These are phyloP conservation scores for Alternaria brassicae DNA, from an alignment of 2,329 filamentous ascomycete genomes.

Conservation along the genomic window DNA sequence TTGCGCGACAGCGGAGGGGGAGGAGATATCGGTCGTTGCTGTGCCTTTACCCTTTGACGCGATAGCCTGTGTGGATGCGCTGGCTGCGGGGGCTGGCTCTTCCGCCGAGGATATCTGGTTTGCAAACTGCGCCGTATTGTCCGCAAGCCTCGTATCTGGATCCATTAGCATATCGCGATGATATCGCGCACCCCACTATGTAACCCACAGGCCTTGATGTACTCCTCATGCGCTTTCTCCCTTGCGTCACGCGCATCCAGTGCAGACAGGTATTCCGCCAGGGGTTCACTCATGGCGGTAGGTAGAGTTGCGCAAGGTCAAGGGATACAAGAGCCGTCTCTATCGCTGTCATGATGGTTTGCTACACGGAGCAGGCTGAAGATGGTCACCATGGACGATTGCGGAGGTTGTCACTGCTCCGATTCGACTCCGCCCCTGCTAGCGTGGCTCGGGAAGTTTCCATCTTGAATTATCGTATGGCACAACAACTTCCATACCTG, in stretches of 20 bases:
- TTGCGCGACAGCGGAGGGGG: slow-evolving; percentile 36
- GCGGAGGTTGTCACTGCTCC: slow-evolving; percentile 27
- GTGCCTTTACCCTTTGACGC: slow-evolving; percentile 33
- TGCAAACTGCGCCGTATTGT: slow-evolving; percentile 50
- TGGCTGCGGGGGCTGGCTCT: slow-evolving; percentile 24
- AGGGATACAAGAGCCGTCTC: background rate
- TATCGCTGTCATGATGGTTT: slow-evolving; percentile 32
- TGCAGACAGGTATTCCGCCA: slow-evolving; percentile 79
- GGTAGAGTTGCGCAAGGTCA: slow-evolving; percentile 11
- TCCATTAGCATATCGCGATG: slow-evolving; percentile 9
- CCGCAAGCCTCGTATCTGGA: slow-evolving; percentile 56
- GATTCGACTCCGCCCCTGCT: slow-evolving; percentile 25
- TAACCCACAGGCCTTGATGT: slow-evolving; percentile 79
- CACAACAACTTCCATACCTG: background rate
- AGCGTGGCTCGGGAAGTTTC: slow-evolving; percentile 10
- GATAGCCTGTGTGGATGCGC: slow-evolving; percentile 30
- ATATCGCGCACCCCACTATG: background rate
- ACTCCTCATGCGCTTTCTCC: slow-evolving; percentile 68
- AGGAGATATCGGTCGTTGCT: slow-evolving; percentile 19
- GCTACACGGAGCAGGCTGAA: slow-evolving; percentile 25
- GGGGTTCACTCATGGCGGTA: slow-evolving; percentile 71
- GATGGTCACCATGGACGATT: slow-evolving; percentile 12
- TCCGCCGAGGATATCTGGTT: slow-evolving; percentile 31
- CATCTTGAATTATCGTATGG: background rate
- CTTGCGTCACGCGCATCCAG: slow-evolving; percentile 74